These are phyloP conservation scores for Phytophthora hybrid DNA, from an alignment of 352 stramenopile genomes.

Conservation along the genomic window DNA sequence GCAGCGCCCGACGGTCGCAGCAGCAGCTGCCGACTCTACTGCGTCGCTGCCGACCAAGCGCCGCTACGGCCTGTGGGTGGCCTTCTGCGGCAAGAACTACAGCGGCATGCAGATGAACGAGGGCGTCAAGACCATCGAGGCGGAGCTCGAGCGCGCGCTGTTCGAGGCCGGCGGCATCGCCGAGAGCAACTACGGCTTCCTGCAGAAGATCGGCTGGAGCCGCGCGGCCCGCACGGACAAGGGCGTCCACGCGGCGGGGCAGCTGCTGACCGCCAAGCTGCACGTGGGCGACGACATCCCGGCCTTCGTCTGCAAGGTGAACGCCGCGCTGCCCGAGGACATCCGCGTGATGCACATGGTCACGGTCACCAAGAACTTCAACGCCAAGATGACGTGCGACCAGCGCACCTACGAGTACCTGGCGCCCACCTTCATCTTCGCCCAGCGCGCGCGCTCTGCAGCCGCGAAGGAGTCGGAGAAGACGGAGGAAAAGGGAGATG, in stretches of 20 bases:
- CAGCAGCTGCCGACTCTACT: too few species aligned
- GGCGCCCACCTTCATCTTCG: conserved; percentile 90
- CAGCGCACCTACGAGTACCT: conserved; percentile 93
- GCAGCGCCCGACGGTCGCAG: conserved; percentile 23
- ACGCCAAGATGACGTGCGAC: conserved; percentile 91
- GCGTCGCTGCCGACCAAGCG: conserved; percentile 31
- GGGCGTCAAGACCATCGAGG: conserved; percentile 90
- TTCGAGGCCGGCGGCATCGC: conserved; percentile 89
- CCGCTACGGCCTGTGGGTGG: conserved; percentile 84
- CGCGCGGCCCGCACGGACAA: conserved; percentile 92
- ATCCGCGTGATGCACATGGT: conserved; percentile 89
- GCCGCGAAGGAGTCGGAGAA: conserved; percentile 8
- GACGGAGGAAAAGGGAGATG: conserved; percentile 7
- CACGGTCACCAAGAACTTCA: conserved; percentile 92
- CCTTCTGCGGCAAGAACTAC: conserved; percentile 91
- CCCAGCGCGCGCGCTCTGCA: conserved; percentile 30
- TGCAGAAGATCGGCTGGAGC: conserved; percentile 93
- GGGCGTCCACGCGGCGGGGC: conserved; percentile 88
- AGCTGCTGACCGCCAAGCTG: conserved; percentile 88
- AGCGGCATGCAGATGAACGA: conserved; percentile 93
- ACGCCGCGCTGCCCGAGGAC: conserved; percentile 72
- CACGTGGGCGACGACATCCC: conserved; percentile 80
- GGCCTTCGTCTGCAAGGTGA: conserved; percentile 77
- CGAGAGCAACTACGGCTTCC: conserved; percentile 91
- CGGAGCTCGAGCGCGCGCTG: conserved; percentile 89